phyloP scores from a whole-genome alignment of 2,329 filamentous ascomycete genomes.

The Hortaea werneckii region DNA sequence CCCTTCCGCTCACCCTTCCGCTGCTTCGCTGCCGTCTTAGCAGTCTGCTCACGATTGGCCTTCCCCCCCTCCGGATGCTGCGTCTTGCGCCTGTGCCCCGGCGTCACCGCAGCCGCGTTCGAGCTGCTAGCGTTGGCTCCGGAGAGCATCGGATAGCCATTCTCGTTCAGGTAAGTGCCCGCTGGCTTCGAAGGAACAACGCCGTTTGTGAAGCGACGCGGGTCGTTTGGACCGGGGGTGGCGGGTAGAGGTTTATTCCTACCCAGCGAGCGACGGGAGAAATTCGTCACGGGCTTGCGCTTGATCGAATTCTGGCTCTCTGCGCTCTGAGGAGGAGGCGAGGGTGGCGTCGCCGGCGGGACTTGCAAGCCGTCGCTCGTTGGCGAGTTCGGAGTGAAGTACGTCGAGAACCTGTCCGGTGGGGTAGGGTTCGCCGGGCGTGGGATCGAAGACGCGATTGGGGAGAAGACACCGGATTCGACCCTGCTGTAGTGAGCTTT shows the following conservation, averaged over 20 bases:
- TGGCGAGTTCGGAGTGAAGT: not conserved
- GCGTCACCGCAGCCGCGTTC: too few relatives aligned
- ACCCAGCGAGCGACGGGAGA: not conserved
- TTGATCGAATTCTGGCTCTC: not conserved
- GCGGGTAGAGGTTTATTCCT: constrained; percentile 1
- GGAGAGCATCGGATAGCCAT: not conserved
- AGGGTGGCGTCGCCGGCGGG: not conserved
- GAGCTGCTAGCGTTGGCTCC: too few relatives aligned
- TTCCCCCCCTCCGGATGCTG: too few relatives aligned
- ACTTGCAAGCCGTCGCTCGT: not conserved
- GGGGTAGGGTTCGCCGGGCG: not conserved
- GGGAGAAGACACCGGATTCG: constrained; percentile 3
- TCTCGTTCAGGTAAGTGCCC: not conserved
- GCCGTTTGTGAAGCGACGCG: not conserved
- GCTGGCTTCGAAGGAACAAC: not conserved
- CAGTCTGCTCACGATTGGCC: not conserved
- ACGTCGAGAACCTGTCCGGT: not conserved
- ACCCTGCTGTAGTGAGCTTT: constrained; percentile 2
- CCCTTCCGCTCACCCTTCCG: too few relatives aligned
- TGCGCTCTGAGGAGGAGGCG: not conserved
- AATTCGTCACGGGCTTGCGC: constrained; percentile 1
- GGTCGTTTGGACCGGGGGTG: not conserved
- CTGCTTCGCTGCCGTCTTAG: not conserved
- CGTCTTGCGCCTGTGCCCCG: too few relatives aligned
- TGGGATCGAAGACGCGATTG: not conserved